Evolutionary conservation across 2,329 filamentous ascomycete genomes (phyloP).

Genomic region (Fusarium foetens): DNA sequence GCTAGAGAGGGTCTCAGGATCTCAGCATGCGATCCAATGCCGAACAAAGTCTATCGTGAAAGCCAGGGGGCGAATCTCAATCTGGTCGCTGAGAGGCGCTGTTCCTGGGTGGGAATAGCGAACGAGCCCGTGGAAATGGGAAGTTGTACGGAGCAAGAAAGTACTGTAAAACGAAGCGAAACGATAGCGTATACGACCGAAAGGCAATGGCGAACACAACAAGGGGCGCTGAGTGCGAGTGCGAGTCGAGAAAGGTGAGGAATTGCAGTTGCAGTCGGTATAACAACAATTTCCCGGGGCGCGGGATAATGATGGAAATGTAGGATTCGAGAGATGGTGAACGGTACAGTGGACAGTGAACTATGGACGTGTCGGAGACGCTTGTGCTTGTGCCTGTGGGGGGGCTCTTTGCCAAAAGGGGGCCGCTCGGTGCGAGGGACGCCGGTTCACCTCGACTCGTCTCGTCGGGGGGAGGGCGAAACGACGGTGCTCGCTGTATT

Average conservation of each 20-base stretch:
- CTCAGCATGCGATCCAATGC: conserved; percentile 41
- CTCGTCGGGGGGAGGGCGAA: conserved; percentile 31
- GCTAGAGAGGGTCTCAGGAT: conserved; percentile 20
- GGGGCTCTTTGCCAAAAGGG: conserved; percentile 44
- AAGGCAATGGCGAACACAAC: conserved; percentile 23
- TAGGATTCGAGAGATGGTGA: conserved; percentile 39
- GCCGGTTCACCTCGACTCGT: conserved; percentile 43
- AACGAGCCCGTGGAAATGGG: conserved; percentile 27
- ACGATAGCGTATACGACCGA: conserved; percentile 30
- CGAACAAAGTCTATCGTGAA: conserved; percentile 22
- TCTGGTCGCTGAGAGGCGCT: conserved; percentile 37
- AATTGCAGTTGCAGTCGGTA: conserved; percentile 30
- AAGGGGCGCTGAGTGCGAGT: conserved; percentile 24
- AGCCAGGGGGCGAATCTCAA: conserved; percentile 39
- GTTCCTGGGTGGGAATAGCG: conserved; percentile 42
- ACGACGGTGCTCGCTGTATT: conserved; percentile 4
- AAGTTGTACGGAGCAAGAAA: conserved; percentile 22
- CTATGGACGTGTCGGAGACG: conserved; percentile 41
- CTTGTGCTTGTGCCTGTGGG: conserved; percentile 40
- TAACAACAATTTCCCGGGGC: conserved; percentile 36
- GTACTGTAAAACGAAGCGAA: conserved; percentile 23
- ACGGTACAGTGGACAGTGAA: conserved; percentile 23
- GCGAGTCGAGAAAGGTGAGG: conserved; percentile 7
- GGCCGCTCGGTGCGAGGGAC: conserved; percentile 47
- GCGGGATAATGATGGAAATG: conserved; percentile 46